These are phyloP conservation scores for Candida chauliodis DNA, from an alignment of 805 yeast genomes.

Conservation along the genomic window DNA sequence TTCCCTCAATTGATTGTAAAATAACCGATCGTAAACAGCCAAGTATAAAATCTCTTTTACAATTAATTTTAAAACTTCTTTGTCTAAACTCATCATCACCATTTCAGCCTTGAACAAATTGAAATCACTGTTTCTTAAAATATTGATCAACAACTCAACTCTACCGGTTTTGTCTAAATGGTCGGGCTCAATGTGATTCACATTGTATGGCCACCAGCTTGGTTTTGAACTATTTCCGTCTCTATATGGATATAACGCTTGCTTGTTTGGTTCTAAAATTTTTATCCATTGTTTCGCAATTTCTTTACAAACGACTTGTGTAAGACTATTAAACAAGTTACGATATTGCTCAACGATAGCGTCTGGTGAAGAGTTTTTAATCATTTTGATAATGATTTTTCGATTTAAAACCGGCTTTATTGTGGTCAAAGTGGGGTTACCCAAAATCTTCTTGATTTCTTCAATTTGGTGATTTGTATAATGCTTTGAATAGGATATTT, in stretches of 20 bases:
- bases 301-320: conserved; percentile 45
- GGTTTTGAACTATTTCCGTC: conserved; percentile 49
- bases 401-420: conserved; percentile 7
- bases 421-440: conserved; percentile 2
- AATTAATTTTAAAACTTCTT: conserved; percentile 10
- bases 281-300: conserved; percentile 69
- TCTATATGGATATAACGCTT: conserved; percentile 60
- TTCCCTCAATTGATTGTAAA: conserved; percentile 10
- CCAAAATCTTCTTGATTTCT: conserved; percentile 4
- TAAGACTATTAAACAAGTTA: conserved; percentile 16
- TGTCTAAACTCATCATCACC: conserved; percentile 12
- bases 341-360: conserved; percentile 14
- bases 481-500: conserved; percentile 3
- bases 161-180: conserved; percentile 62
- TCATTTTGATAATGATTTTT: neutral
- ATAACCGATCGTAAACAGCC: conserved; percentile 23
- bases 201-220: conserved; percentile 64
- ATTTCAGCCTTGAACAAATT: conserved; percentile 12
- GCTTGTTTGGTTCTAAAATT: conserved; percentile 62
- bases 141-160: conserved; percentile 42
- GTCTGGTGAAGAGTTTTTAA: neutral
- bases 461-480: conserved; percentile 4
- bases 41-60: conserved; percentile 26
- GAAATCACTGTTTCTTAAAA: conserved; percentile 23
- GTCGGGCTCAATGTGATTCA: conserved; percentile 70